phyloP scores from a whole-genome alignment of 75 land plant genomes.

The Sequoiadendron giganteum region DNA sequence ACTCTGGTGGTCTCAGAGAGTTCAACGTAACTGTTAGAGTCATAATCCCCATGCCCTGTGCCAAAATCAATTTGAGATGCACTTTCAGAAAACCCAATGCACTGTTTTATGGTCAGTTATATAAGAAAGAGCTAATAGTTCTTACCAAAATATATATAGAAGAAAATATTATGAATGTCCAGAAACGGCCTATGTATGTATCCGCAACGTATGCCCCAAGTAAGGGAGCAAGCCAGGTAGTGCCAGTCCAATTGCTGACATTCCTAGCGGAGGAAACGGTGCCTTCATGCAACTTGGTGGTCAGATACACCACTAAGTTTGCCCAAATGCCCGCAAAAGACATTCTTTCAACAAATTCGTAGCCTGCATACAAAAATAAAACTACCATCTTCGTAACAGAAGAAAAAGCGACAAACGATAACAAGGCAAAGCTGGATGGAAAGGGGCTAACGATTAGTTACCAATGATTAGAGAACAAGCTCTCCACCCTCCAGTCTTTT shows the following conservation, averaged over 20 bases:
- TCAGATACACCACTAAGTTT: slow-evolving; percentile 21
- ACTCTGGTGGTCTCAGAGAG: too few relatives aligned
- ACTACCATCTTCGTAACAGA: background rate
- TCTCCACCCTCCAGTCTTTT: too few relatives aligned
- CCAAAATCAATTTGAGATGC: slow-evolving; percentile 18
- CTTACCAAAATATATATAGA: slow-evolving; percentile 25
- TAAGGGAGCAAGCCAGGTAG: too few relatives aligned
- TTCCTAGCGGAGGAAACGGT: too few relatives aligned
- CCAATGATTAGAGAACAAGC: slow-evolving; percentile 6
- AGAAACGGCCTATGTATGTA: too few relatives aligned
- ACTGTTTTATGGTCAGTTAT: slow-evolving; percentile 16
- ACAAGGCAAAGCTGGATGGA: background rate
- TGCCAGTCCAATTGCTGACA: slow-evolving; percentile 13
- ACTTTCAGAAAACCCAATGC: background rate
- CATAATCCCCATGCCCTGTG: slow-evolving; percentile 4
- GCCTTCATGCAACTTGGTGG: slow-evolving; percentile 36
- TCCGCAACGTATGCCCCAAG: too few relatives aligned
- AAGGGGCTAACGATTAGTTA: background rate
- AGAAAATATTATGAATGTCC: slow-evolving; percentile 28
- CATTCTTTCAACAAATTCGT: too few relatives aligned
- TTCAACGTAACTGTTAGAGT: background rate
- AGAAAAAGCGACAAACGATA: background rate
- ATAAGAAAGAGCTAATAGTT: background rate
- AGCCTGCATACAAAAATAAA: background rate
- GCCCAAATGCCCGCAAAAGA: too few relatives aligned